Evolutionary conservation across 176 grass and related monocot genomes (phyloP).

Genomic region (Saccharum officinarum): DNA sequence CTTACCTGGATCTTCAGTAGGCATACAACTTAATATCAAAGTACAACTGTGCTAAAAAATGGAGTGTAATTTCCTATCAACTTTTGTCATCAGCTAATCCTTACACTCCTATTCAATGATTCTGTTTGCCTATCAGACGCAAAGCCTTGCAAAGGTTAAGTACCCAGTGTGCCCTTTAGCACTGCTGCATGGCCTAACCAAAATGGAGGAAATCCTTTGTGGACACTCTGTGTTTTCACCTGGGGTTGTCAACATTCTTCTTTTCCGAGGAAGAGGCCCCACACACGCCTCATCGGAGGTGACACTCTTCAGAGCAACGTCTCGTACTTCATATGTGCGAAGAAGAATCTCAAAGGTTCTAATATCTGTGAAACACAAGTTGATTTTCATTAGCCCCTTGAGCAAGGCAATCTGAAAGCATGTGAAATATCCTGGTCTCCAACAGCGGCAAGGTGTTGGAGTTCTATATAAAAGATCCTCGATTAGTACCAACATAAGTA

Average conservation of each 20-base stretch:
- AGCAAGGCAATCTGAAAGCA: background rate
- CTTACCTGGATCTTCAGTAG: background rate
- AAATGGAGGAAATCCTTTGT: constrained; percentile 40
- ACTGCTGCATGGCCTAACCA: constrained; percentile 66
- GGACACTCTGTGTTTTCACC: constrained; percentile 29
- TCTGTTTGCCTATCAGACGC: constrained; percentile 35
- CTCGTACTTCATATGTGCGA: constrained; percentile 69
- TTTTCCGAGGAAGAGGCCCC: constrained; percentile 64
- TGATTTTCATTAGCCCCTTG: background rate
- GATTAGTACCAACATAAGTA: background rate
- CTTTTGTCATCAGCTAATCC: background rate
- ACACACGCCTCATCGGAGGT: constrained; percentile 23
- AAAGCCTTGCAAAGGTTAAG: constrained; percentile 77
- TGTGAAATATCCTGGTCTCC: background rate
- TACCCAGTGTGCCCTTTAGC: constrained; percentile 88
- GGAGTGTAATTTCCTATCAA: background rate
- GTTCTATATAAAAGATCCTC: background rate
- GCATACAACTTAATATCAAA: background rate
- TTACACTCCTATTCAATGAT: background rate
- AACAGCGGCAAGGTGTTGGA: background rate
- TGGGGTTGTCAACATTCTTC: constrained; percentile 27
- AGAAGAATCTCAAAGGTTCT: constrained; percentile 94
- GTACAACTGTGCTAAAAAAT: background rate
- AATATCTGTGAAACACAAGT: constrained; percentile 66
- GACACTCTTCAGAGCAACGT: constrained; percentile 34